These are phyloP conservation scores for Pythium dissotocum DNA, from an alignment of 352 stramenopile species.

Conservation along the genomic window DNA sequence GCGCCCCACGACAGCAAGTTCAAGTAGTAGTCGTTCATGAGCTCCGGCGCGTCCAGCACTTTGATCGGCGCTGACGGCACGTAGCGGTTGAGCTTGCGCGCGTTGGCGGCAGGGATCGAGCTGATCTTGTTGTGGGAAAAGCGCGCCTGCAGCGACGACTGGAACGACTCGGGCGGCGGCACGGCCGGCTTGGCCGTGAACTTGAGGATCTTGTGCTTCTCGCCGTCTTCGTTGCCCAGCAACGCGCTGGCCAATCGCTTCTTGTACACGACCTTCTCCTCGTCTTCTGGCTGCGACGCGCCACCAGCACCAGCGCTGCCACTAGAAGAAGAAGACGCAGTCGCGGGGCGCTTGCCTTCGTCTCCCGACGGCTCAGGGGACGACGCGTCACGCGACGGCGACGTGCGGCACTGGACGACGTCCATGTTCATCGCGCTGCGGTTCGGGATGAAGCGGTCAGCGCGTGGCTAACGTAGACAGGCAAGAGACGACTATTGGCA, in stretches of 20 bases:
- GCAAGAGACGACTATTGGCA: conserved; percentile 2
- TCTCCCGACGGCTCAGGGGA: conserved; percentile 30
- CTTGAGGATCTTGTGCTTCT: conserved; percentile 95
- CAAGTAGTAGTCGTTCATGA: conserved; percentile 99
- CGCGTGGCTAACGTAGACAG: conserved; percentile 29
- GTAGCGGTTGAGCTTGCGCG: conserved; percentile 91
- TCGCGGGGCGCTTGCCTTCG: conserved; percentile 21
- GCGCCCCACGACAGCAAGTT: conserved; percentile 98
- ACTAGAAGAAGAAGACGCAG: not conserved
- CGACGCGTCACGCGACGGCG: conserved; percentile 29
- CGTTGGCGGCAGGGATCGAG: conserved; percentile 57
- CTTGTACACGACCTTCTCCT: conserved; percentile 84
- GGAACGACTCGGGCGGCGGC: conserved; percentile 91
- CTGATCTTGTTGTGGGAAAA: conserved; percentile 96
- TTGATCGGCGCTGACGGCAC: conserved; percentile 96
- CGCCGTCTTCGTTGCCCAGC: conserved; percentile 69
- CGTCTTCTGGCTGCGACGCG: conserved; percentile 45
- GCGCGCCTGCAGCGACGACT: conserved; percentile 91
- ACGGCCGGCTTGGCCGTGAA: conserved; percentile 97
- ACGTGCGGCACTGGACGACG: conserved; percentile 68
- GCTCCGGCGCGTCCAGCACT: conserved; percentile 96
- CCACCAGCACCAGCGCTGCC: not conserved
- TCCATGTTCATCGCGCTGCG: conserved; percentile 88
- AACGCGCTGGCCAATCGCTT: conserved; percentile 79
- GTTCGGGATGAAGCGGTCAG: conserved; percentile 86